Base-by-base conservation (phyloP, 441 rosid species). In the Euphorbia corollata region DNA sequence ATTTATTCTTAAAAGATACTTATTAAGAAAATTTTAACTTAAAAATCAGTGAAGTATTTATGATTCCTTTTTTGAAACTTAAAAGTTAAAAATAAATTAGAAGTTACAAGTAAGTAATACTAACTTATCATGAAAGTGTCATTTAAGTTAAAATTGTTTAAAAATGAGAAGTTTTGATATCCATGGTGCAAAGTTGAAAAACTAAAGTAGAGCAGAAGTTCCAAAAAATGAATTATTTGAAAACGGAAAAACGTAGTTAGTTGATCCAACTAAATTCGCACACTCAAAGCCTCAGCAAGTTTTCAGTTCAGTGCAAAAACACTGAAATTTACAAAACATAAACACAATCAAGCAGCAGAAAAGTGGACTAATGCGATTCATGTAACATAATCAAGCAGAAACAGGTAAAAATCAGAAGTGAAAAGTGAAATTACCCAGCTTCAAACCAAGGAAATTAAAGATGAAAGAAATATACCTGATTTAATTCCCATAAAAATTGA, bases 401-500 rank as follows among this genome's bases (percentile, higher is more conserved):
- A 56, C 16, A 27, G n/a, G 32, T 23, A 23, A 56, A 20, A 23
- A 23, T 24, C 8, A 56, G 16, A 23, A 56, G 4, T 15, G n/a
- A 56, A 24, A 23, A 23, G 36, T 11, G 7, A 54, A 45, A 54
- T 27, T 8, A 8, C 20, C 30, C 4, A 1, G 15, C 18, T 20
- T 20, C 3, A 54, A 54, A 54, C 58, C 30, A 54, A 24, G 32
- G 34, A 56, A 11, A 23, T 23, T 23, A 54, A 41, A 22, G 58
- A 22, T 54, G 20, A 54, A 20, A 10, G 5, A 7, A 8, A 8
- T 36, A 54, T 24, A 56, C 60, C 60, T 56, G 60, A 23, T 23
- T 56, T 56, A 56, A 56, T 56, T 56, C 60, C 60, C 60, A 56
- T 56, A 24, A 56, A 56, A 13, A 56, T 56, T 23, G 34, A 56